Evolutionary conservation across 768 basidiomycete species (phyloP).

Genomic region (Auricularia cornea): DNA sequence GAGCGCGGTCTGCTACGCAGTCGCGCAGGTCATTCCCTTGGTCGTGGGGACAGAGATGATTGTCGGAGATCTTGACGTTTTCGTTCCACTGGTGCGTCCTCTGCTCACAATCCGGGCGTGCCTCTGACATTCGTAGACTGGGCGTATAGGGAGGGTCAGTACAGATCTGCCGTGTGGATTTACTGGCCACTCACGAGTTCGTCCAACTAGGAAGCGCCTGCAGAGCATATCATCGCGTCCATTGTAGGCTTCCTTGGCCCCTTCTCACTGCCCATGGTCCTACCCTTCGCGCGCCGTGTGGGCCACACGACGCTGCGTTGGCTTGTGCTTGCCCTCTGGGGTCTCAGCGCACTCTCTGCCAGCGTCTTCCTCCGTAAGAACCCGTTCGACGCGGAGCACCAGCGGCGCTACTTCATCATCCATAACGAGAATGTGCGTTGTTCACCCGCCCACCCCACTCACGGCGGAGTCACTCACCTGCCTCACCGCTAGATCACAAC

Average conservation of each 20-base stretch:
- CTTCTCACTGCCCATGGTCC: constrained; percentile 47
- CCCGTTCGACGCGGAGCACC: constrained; percentile 80
- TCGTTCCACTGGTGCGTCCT: constrained; percentile 70
- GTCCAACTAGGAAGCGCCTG: constrained; percentile 72
- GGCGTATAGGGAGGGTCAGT: constrained; percentile 56
- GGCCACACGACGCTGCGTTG: constrained; percentile 32
- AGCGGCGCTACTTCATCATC: constrained; percentile 76
- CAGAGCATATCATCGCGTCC: constrained; percentile 81
- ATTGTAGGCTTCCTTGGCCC: constrained; percentile 54
- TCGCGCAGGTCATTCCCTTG: constrained; percentile 50
- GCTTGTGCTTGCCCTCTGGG: constrained; percentile 35
- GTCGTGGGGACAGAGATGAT: constrained; percentile 50
- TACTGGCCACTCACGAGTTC: too few species aligned
- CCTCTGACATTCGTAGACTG: constrained; percentile 44
- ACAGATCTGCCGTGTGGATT: not conserved
- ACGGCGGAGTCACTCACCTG: not conserved
- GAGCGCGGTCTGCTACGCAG: constrained; percentile 35
- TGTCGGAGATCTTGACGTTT: constrained; percentile 66
- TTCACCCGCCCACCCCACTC: not conserved
- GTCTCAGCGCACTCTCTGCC: constrained; percentile 42
- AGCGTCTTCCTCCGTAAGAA: constrained; percentile 50
- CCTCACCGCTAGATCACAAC: constrained; percentile 51
- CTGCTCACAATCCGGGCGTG: not conserved
- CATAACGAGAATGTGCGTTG: constrained; percentile 77
- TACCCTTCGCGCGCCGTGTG: constrained; percentile 73